A percentile compares a stretch with the other conserved stretches of the same genome.
Conservation (phyloP, 768 basidiomycete species). For the Antrodiella citrinella region DNA sequence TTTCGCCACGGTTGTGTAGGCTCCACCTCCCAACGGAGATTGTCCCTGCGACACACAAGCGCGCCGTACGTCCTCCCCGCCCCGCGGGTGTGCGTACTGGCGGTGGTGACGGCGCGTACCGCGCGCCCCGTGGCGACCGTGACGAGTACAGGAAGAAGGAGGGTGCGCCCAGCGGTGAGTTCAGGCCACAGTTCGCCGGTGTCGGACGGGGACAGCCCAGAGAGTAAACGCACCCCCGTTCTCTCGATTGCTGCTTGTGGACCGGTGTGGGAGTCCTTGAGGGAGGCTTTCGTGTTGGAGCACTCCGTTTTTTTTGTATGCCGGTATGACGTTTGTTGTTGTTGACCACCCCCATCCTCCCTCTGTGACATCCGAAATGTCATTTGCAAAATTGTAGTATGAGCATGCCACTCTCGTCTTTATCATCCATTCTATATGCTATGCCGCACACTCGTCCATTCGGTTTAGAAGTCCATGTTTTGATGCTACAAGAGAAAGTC, state of each 20-base stretch:
- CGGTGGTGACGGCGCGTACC: constrained; percentile 75
- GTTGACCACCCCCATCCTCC: not conserved
- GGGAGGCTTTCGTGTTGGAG: constrained; percentile 12
- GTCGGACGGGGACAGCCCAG: constrained; percentile 84
- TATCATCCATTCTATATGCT: constrained; percentile 9
- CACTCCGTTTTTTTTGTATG: not conserved
- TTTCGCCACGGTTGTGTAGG: too few relatives aligned
- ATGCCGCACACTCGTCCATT: not conserved
- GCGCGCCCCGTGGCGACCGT: constrained; percentile 77
- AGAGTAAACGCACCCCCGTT: constrained; percentile 31
- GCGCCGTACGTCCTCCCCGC: constrained; percentile 81
- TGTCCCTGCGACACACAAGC: constrained; percentile 96
- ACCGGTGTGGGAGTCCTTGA: constrained; percentile 3
- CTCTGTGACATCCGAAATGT: constrained; percentile 3
- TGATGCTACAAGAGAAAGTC: too few relatives aligned
- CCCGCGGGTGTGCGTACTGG: constrained; percentile 69
- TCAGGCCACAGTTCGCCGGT: constrained; percentile 81
- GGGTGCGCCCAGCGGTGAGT: constrained; percentile 75
- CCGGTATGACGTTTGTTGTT: constrained; percentile 16
- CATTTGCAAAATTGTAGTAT: constrained; percentile 25
- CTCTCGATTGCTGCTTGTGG: not conserved
- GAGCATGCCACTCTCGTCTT: constrained; percentile 22
- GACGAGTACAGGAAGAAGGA: constrained; percentile 94
- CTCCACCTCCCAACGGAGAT: constrained; percentile 93
- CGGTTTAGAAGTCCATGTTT: not conserved